Base-by-base conservation (phyloP, 1,139 yeast species). In the Hyphopichia fennica region DNA sequence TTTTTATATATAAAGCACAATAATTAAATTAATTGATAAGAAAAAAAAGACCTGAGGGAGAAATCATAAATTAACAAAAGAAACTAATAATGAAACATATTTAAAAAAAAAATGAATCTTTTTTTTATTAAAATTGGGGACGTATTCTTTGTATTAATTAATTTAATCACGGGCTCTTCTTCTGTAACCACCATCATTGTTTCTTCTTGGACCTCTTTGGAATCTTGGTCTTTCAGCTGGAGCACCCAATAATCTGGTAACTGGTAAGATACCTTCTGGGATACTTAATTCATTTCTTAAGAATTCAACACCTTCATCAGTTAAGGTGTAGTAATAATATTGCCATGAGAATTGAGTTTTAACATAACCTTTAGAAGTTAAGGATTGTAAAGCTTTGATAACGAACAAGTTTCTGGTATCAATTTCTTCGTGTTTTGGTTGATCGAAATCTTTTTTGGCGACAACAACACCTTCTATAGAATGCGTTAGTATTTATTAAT, bases 271-370 rank as follows among this genome's bases (percentile, higher is more conserved):
- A 78, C 91, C 96, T 75, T 87, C 95, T 78, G 99, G 99, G 67
- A 93, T 85, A 85, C 91, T 91, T 77, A 93, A 87, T 88, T 91
- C 95, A 72, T 87, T 89, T 81, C 98, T 88, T 74, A 93, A 87
- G 87, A 81, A 93, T 72, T 90, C 96, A 58, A 95, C 95, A 84
- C 99, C 99, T 79, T 88, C 96, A 74, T 95, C 98, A 72, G 98
- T 93, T 75, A 95, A 88, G 82, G 99, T 90, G 95, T 95, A 95
- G 96, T 93, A 95, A 82, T 93, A 95, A 85, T 89, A 89, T 87
- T 91, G 97, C 99, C 99, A 93, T 67, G 99, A 93, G 87, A 93
- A 93, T 80, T 91, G 98, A 67, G 99, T 93, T 88, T 91, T 90
- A 78, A 93, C 98, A 84, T 69, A 93, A 75, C 99, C 99, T 81